phyloP scores from a whole-genome alignment of 257 asterid species.

The Paraleonurus japonicus region DNA sequence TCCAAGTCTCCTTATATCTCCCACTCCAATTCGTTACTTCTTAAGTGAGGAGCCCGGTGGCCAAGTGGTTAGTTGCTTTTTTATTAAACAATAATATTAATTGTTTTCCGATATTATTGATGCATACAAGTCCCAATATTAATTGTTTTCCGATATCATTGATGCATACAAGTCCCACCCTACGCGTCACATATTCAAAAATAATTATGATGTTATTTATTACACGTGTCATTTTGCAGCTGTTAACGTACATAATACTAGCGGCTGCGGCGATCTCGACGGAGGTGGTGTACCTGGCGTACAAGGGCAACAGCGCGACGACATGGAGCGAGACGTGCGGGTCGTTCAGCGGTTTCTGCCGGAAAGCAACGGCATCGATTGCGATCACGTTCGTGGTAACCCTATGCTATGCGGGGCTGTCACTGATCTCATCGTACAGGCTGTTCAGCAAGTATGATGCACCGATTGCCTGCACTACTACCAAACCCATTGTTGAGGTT shows the following conservation, averaged over 20 bases:
- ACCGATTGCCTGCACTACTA: constrained; percentile 40
- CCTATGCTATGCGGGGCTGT: constrained; percentile 66
- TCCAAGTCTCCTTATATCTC: too few relatives aligned
- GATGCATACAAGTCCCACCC: too few relatives aligned
- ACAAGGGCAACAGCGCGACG: constrained; percentile 61
- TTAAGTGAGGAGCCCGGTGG: too few relatives aligned
- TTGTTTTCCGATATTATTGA: too few relatives aligned
- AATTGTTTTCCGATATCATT: too few relatives aligned
- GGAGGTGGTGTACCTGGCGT: constrained; percentile 79
- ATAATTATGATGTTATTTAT: background rate
- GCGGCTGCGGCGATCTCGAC: constrained; percentile 72
- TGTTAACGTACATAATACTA: constrained; percentile 64
- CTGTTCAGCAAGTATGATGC: constrained; percentile 87
- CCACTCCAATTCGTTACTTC: too few relatives aligned
- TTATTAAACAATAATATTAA: too few relatives aligned
- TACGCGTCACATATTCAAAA: too few relatives aligned
- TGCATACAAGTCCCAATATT: too few relatives aligned
- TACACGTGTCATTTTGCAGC: constrained; percentile 34
- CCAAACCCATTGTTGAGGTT: constrained; percentile 46
- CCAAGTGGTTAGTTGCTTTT: too few relatives aligned
- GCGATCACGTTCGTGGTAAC: constrained; percentile 60
- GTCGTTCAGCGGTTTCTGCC: constrained; percentile 65
- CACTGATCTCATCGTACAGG: constrained; percentile 70
- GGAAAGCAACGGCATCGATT: constrained; percentile 66
- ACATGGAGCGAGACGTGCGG: constrained; percentile 78